phyloP scores from a whole-genome alignment of 257 asterid species.

The Voacanga thouarsii region DNA sequence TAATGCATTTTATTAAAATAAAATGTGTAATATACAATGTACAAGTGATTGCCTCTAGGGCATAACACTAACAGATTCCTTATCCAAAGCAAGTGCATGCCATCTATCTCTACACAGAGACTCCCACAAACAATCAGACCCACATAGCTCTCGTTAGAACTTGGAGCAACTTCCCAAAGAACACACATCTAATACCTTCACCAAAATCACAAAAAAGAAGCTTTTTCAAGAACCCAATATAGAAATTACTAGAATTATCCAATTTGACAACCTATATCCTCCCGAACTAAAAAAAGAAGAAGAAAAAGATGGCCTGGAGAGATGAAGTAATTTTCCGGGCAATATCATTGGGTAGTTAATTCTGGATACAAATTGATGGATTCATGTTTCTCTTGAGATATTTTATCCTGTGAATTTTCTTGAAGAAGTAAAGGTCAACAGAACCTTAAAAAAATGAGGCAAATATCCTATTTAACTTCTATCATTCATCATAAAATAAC shows the following conservation, averaged over 20 bases:
- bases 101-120: conserved; percentile 63
- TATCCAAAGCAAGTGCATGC: conserved; percentile 38
- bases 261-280: background rate
- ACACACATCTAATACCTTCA: conserved; percentile 71
- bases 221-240: conserved; percentile 28
- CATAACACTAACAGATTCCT: no score
- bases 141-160: conserved; percentile 77
- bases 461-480: no score
- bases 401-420: background rate
- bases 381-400: background rate
- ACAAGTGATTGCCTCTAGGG: no score
- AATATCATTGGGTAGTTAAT: conserved; percentile 65
- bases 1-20: no score
- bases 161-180: conserved; percentile 84
- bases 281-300: background rate
- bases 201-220: conserved; percentile 1
- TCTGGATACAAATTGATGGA: conserved; percentile 23
- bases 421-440: background rate
- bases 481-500: background rate
- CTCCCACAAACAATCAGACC: conserved; percentile 76
- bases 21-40: no score
- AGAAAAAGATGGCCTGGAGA: conserved; percentile 42
- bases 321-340: conserved; percentile 67
- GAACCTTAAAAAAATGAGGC: no score
- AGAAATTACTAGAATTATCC: conserved; percentile 1